Evolutionary conservation across 805 yeast genomes (phyloP), one percentile per base, ranked within the genome.

Genomic region (Sugiyamaella qingdaonensis): DNA sequence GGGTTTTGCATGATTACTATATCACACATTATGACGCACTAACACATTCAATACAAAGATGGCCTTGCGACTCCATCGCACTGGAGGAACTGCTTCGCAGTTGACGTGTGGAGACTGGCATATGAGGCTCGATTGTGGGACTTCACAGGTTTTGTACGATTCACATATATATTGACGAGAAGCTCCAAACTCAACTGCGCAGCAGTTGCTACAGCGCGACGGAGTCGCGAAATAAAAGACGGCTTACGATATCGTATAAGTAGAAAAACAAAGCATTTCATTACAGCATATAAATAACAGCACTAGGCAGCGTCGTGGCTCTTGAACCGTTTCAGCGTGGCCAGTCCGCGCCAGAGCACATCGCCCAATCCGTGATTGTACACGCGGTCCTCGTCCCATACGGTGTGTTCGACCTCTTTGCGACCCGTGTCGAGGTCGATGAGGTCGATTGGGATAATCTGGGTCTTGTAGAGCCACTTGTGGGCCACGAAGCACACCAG

Each of bases 401-500:
- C 80, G 57, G 79, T 79, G 47, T 89, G 73, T 68, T 89, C 96
- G 70, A 84, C 81, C 65, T 88, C 96, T 48, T 94, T 76, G 61
- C 96, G 73, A 1, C 96, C 96, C 0, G 88, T 78, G 66, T 89
- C 96, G 64, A 86, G 77, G 66, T 89, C 95, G 55, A 88, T 65
- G 45, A 86, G 84, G 59, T 86, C 91, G 45, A 87, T 69, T 48
- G 87, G 77, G 49, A 82, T 86, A 10, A 84, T 71, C 57, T 81
- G 78, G 1, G 91, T 82, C 9, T 88, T 80, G 54, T 81, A 78
- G 13, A 82, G 63, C 0, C 81, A 41, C 62, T 82, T 83, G 68
- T 85, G 84, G 1, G 80, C 78, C 31, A 74, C 14, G 60, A 78
- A 85, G 36, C 80, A 73, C 0, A 77, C 59, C 1, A 70, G 67